Evolutionary conservation across 805 yeast species (phyloP).

Genomic region (Yamadazyma olivae): DNA sequence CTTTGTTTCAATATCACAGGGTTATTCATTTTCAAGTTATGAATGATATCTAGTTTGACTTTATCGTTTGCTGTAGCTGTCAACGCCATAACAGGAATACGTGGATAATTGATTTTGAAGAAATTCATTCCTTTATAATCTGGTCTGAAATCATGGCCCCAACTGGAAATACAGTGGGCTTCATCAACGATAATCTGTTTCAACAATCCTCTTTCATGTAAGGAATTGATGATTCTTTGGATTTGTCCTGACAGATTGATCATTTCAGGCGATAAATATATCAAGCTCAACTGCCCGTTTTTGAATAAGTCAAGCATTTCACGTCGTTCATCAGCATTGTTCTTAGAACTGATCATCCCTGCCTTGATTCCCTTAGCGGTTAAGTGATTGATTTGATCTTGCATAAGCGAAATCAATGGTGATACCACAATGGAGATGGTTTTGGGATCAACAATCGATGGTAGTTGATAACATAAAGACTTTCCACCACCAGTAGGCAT

Average conservation of each 20-base stretch:
- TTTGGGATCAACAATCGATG: conserved; percentile 72
- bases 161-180: conserved; percentile 96
- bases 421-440: conserved; percentile 85
- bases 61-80: conserved; percentile 96
- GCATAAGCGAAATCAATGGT: conserved; percentile 94
- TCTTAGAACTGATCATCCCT: conserved; percentile 83
- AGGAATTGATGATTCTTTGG: conserved; percentile 54
- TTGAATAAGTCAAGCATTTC: conserved; percentile 60
- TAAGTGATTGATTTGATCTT: conserved; percentile 90
- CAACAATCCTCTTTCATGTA: conserved; percentile 54
- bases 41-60: conserved; percentile 81
- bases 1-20: conserved; percentile 80
- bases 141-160: conserved; percentile 99
- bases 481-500: conserved; percentile 99
- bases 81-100: conserved; percentile 88
- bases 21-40: conserved; percentile 60
- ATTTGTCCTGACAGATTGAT: conserved; percentile 71
- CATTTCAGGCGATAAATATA: conserved; percentile 95
- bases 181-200: conserved; percentile 94
- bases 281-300: conserved; percentile 66
- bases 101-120: conserved; percentile 72
- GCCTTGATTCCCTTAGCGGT: conserved; percentile 68
- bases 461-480: conserved; percentile 91
- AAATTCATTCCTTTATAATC: conserved; percentile 81
- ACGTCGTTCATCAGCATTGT: conserved; percentile 58